A percentile compares a stretch with the other conserved stretches of the same genome.
These are phyloP conservation scores for Olyra latifolia DNA, from an alignment of 176 grass and related monocot species.

Conservation along the genomic window DNA sequence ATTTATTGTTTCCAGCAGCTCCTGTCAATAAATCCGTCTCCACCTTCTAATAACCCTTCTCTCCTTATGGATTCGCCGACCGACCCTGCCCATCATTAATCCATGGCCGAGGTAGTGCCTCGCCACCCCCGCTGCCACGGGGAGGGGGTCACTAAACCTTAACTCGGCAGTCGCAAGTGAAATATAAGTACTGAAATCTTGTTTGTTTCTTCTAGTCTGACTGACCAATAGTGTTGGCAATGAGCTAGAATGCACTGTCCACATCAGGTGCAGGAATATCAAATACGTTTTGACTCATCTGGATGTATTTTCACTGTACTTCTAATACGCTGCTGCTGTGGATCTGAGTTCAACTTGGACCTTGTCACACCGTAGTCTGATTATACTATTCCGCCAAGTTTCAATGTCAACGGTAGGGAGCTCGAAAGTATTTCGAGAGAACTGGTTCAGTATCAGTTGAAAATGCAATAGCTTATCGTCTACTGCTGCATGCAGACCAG, in stretches of 20 bases:
- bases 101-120: too few species aligned
- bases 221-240: conserved; percentile 10
- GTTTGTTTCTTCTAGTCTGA: too few species aligned
- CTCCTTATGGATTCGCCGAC: too few species aligned
- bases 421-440: not conserved
- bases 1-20: too few species aligned
- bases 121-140: too few species aligned
- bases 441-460: not conserved
- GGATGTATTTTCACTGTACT: conserved; percentile 26
- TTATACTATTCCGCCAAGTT: not conserved
- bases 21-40: too few species aligned
- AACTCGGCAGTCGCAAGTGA: too few species aligned
- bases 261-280: not conserved
- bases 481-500: not conserved
- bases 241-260: not conserved
- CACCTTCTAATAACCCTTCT: too few species aligned
- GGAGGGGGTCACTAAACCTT: too few species aligned
- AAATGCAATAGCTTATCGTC: not conserved
- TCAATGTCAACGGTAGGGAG: conserved; percentile 12
- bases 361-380: too few species aligned
- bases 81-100: too few species aligned
- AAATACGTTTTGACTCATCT: not conserved
- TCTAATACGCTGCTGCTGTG: not conserved
- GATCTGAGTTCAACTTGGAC: conserved; percentile 28
- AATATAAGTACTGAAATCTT: too few species aligned